Evolutionary conservation across 192 early-diverging fungal genomes (phyloP), one percentile per base, ranked within the genome.

Genomic region (Chytriomyces sp.): DNA sequence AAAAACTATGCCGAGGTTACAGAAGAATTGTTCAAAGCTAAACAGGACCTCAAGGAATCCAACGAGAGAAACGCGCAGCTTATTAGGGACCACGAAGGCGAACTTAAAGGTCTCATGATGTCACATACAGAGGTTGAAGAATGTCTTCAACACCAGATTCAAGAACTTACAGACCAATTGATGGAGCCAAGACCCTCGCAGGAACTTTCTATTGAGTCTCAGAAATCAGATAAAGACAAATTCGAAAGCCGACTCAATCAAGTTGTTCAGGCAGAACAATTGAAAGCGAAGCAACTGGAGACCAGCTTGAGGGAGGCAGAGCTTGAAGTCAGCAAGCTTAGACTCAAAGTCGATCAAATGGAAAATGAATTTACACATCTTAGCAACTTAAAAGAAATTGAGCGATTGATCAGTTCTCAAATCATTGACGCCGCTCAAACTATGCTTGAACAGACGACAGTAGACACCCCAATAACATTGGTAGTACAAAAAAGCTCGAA

Each of bases 61-160:
- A 8, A 14, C 1, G 68, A 57, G 8, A 70, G 59, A 59, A 57
- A 36, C 36, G 36, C 55, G 0, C 5, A 25, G 7, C 19, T 59
- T 17, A 37, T 31, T 57, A 34, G 55, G 5, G 73, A 61, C 52
- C 17, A 55, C 38, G 61, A 52, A 25, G 73, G 55, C 36, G 44
- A 19, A 8, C 31, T 65, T 10, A 64, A 65, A 39, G 62, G 60
- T 4, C 7, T 74, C 3, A 28, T 17, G 5, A 8, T 58, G 32
- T 53, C 59, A 6, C 73, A 74, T 39, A 32, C 39, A 3, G 73
- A 74, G 34, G 55, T 74, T 10, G 73, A 74, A 74, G 73, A 74
- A 66, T 74, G 73, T 38, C 40, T 74, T 10, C 60, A 74, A 33
- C 22, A 55, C 32, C 73, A 74, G 36, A 65, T 74, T 32, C 73